Conservation (phyloP, 129 eudicot species). For the Smallanthus sonchifolius region DNA sequence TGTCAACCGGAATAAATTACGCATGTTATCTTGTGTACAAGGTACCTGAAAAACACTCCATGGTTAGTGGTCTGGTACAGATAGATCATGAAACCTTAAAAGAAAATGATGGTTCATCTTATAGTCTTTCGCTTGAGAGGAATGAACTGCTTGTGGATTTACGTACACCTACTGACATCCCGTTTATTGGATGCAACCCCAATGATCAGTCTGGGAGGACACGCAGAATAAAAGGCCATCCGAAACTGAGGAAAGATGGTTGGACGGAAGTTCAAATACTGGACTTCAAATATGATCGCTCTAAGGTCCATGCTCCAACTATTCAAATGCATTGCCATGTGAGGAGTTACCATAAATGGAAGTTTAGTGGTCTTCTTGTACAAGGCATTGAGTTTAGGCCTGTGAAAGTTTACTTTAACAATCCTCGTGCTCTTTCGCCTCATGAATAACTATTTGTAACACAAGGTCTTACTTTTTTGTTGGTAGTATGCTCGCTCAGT, state of each 20-base stretch:
- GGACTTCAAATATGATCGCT: not conserved
- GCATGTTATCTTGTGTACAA: constrained; percentile 15
- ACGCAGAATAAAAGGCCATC: not conserved
- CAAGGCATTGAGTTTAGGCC: too few relatives aligned
- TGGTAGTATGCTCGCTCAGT: too few relatives aligned
- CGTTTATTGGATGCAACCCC: not conserved
- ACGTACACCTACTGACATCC: not conserved
- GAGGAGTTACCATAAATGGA: too few relatives aligned
- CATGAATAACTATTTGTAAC: too few relatives aligned
- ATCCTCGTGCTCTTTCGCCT: too few relatives aligned
- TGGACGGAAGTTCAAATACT: constrained; percentile 2
- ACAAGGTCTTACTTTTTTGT: too few relatives aligned
- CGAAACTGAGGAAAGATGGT: constrained; percentile 9
- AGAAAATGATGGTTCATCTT: too few relatives aligned
- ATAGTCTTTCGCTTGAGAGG: not conserved
- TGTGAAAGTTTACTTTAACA: too few relatives aligned
- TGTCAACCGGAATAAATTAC: not conserved
- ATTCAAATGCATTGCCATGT: too few relatives aligned
- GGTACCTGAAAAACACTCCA: not conserved
- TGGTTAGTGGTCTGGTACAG: not conserved
- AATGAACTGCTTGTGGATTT: not conserved
- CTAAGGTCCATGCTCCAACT: too few relatives aligned
- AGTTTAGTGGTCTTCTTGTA: too few relatives aligned
- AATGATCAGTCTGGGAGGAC: not conserved
- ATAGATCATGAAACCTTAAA: not conserved